Base-by-base conservation (phyloP, 306 rosid species). In the Trifolium dubium region DNA sequence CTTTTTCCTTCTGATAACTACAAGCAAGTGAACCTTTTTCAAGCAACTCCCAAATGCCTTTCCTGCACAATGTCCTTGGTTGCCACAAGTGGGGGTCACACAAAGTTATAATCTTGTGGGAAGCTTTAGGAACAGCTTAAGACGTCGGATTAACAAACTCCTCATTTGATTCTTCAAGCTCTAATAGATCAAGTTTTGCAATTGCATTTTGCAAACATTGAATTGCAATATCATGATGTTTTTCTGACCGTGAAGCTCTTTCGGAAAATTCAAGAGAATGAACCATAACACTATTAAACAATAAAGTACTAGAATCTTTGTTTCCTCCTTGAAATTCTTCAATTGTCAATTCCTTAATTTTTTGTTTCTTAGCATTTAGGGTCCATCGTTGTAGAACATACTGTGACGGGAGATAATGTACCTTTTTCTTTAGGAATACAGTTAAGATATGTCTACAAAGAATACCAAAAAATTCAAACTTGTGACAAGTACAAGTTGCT, bases 251-350 rank as follows among this genome's bases (percentile, higher is more conserved):
- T 18, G 59, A 53, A 3, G 5, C 55, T 49, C 9, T 49, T 49
- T 49, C 55, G 5, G 19, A 49, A 14, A 15, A 15, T 49, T 49
- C 55, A 49, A 49, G 55, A 49, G 19, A 49, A 3, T n/a, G 19
- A n/a, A n/a, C 55, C 55, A 49, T 49, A 49, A 49, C 55, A 49
- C 19, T 49, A n/a, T 49, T 49, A 49, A 49, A 49, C 54, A 49
- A 49, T 14, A 6, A 5, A 49, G 54, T 49, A 8, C 54, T 49
- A 49, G 54, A 49, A 49, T 9, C 17, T 49, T n/a, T n/a, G 9
- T 49, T 49, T 13, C 54, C 54, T 13, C 19, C 17, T 14, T 49
- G 17, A 6, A 49, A n/a, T 49, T 49, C 54, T 49, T n/a, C 9
- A 49, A 49, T 13, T 49, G 54, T 5, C 17, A 5, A 5, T 49